Evolutionary conservation across 176 grass and related monocot genomes (phyloP), one percentile per base, ranked within the genome.

Genomic region (Chrysopogon serrulatus): DNA sequence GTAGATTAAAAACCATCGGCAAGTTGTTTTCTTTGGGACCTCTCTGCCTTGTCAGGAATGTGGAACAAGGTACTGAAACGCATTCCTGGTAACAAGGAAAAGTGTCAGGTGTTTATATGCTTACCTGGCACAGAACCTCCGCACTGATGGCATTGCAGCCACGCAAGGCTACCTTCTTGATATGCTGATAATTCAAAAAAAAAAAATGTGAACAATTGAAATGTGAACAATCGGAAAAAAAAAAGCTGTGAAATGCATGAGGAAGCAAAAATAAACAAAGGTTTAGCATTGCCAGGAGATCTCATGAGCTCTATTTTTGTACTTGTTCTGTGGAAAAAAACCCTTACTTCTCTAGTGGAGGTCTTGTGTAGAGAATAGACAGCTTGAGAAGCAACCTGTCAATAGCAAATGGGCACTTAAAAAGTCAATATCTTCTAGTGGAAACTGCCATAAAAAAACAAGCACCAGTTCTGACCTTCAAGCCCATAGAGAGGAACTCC

Each of bases 361-460:
- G 89, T 96, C 81, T 96, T 99, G 77, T 99, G 93, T 71, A 99
- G 81, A 79, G 93, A 99, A 87, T 96, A 96, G 56, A 99, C 93
- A 71, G 96, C 91, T 76, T 49, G 41, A 77, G 93, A 82, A 27
- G 93, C 93, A 70, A 92, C 87, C 96, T 99, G 73, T 75, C 7
- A 93, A 84, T 30, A 88, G 34, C 33, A 78, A 32, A 76, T 34
- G 74, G 72, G 57, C 57, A 32, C 0, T 74, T 41, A 44, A 78
- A 44, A 78, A 23, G 23, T 47, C 21, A 82, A 71, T 17, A 1
- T 76, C 80, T 40, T 85, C 23, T 6, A 24, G 19, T 1, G 0
- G 11, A 81, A 70, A 70, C 21, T n/a, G 23, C 1, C 14, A 32
- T 2, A 39, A 8, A 1, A 1, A 86, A 91, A 76, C 71, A 51